A percentile compares a stretch with the other conserved stretches of the same genome.
Conservation (phyloP, 116 monocot species). For the Phalaenopsis hybrid region DNA sequence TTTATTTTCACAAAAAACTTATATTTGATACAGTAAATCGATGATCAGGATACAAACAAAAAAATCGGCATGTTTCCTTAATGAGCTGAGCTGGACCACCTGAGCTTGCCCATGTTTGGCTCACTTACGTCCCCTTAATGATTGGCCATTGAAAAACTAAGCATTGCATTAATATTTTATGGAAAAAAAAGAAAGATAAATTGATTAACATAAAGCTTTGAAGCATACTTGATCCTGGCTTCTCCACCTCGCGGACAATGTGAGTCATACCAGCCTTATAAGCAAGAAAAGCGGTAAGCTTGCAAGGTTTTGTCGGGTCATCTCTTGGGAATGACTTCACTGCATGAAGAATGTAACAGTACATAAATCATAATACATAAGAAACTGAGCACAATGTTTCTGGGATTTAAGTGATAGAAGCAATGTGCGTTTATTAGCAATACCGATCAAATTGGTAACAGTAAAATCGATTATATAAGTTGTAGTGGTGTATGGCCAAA, state of each 20-base stretch:
- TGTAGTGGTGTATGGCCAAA: too few species aligned
- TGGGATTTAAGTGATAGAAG: not conserved
- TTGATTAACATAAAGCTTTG: not conserved
- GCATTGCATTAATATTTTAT: not conserved
- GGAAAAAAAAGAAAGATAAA: not conserved
- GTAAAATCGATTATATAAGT: too few species aligned
- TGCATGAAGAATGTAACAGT: constrained; percentile 4
- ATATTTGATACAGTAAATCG: too few species aligned
- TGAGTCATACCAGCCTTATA: constrained; percentile 44
- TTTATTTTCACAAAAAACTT: too few species aligned
- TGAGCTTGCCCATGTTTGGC: too few species aligned
- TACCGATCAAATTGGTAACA: too few species aligned
- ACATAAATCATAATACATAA: not conserved
- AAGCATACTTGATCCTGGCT: constrained; percentile 34
- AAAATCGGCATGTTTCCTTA: too few species aligned
- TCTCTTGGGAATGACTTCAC: constrained; percentile 41
- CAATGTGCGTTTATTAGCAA: not conserved
- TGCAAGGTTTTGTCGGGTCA: constrained; percentile 37
- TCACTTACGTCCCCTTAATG: too few species aligned
- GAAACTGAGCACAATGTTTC: not conserved
- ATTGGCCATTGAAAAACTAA: not conserved
- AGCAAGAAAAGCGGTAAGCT: constrained; percentile 33
- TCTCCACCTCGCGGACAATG: constrained; percentile 38
- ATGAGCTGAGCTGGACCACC: too few species aligned
- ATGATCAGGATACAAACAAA: too few species aligned